A percentile compares a stretch with the other conserved stretches of the same genome.
Conservation (phyloP, 129 eudicot genomes). For the Flaveria robusta region DNA sequence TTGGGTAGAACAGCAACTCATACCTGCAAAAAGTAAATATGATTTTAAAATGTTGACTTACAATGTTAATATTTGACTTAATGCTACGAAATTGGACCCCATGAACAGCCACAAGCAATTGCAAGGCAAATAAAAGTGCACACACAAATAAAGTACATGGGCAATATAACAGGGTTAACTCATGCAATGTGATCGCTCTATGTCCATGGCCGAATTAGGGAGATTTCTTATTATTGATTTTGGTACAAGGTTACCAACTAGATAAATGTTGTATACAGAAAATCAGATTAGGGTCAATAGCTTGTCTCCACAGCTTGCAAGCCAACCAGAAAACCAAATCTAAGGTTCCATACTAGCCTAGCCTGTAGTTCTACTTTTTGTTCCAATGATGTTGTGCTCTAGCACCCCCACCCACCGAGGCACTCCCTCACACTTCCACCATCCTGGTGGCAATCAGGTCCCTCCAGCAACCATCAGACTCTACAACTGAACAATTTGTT, state of each 20-base stretch:
- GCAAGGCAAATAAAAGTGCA: neutral
- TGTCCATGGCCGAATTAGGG: neutral
- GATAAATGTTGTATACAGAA: neutral
- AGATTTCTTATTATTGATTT: constrained; percentile 2
- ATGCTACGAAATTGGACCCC: neutral
- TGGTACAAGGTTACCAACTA: neutral
- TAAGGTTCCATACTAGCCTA: neutral
- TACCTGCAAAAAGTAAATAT: constrained; percentile 58
- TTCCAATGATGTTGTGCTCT: neutral
- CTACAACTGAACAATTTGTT: constrained; percentile 9
- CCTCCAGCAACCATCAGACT: constrained; percentile 3
- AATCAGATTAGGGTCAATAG: neutral
- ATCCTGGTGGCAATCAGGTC: neutral
- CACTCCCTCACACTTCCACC: neutral
- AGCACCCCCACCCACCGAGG: constrained; percentile 6
- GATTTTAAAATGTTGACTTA: neutral
- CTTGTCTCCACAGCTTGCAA: neutral
- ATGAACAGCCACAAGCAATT: neutral
- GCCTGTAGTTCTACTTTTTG: neutral
- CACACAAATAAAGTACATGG: neutral
- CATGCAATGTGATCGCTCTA: neutral
- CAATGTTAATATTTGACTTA: neutral
- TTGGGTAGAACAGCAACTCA: constrained; percentile 90
- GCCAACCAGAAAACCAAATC: neutral
- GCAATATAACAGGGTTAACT: neutral